Percentiles rank a stretch among this genome's conserved stretches.
Conservation (phyloP, 257 asterid species). For the Thymus quinquecostatus region DNA sequence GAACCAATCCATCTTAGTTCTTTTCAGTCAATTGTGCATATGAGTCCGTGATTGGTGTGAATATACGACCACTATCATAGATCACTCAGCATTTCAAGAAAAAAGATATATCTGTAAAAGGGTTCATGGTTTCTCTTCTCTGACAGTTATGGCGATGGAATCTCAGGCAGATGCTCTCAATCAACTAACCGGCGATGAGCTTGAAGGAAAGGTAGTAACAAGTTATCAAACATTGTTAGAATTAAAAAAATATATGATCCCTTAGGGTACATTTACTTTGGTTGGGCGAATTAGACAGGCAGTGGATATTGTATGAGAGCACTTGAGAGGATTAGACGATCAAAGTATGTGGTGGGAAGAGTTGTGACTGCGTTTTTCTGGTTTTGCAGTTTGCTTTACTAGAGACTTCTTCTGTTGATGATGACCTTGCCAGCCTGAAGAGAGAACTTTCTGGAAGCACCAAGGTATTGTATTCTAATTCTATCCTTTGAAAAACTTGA, state of each 20-base stretch:
- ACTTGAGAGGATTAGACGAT: background rate
- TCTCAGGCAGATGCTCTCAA: slow-evolving; percentile 90
- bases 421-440: slow-evolving; percentile 79
- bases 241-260: background rate
- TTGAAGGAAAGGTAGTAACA: slow-evolving; percentile 83
- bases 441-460: slow-evolving; percentile 73
- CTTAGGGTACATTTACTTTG: background rate
- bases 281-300: background rate
- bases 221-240: background rate
- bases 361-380: background rate
- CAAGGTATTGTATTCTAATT: slow-evolving; percentile 46
- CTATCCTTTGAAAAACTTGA: background rate
- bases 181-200: slow-evolving; percentile 83
- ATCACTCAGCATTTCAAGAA: background rate
- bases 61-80: background rate
- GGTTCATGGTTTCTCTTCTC: slow-evolving; percentile 7
- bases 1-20: background rate
- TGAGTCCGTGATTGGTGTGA: background rate
- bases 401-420: slow-evolving; percentile 92
- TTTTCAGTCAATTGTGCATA: background rate
- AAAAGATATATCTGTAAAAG: background rate
- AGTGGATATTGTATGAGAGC: background rate
- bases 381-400: slow-evolving; percentile 78
- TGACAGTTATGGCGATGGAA: slow-evolving; percentile 87
- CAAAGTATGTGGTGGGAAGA: background rate